phyloP scores from a whole-genome alignment of 257 asterid species.

The Marsdenia floribunda region DNA sequence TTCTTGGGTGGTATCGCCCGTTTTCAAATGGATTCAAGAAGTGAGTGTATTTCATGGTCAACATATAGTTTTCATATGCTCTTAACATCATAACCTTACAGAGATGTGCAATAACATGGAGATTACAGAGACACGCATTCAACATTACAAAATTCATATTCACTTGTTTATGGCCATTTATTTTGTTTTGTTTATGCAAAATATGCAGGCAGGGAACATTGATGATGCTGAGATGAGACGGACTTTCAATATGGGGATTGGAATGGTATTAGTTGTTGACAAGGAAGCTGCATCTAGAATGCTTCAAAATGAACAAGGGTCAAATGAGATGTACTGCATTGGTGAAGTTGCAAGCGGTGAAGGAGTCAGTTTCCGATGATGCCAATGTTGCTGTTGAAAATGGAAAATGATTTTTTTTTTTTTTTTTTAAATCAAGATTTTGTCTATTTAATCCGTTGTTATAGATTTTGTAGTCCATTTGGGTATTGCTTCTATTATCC shows the following conservation, averaged over 20 bases:
- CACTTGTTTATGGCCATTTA: neutral
- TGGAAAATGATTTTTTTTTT: too few relatives aligned
- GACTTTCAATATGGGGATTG: constrained; percentile 94
- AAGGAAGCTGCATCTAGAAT: constrained; percentile 58
- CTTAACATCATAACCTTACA: neutral
- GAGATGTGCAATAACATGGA: too few relatives aligned
- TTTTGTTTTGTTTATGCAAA: neutral
- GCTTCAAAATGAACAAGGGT: constrained; percentile 30
- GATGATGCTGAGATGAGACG: constrained; percentile 80
- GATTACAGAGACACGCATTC: neutral
- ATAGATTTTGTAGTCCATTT: neutral
- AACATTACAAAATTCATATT: neutral
- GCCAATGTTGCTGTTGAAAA: neutral
- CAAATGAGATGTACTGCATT: constrained; percentile 32
- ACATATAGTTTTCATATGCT: neutral
- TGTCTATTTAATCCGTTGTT: neutral
- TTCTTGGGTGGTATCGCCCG: constrained; percentile 77
- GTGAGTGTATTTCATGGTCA: constrained; percentile 26
- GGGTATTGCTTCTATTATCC: too few relatives aligned
- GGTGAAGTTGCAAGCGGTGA: constrained; percentile 65
- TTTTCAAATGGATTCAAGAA: constrained; percentile 93
- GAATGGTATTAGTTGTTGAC: constrained; percentile 81
- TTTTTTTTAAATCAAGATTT: neutral
- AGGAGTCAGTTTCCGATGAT: constrained; percentile 53
- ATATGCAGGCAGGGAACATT: constrained; percentile 63